A percentile compares a stretch with the other conserved stretches of the same genome.
Evolutionary conservation across 345 rosid species (phyloP).

Genomic region (Boechera retrofracta): DNA sequence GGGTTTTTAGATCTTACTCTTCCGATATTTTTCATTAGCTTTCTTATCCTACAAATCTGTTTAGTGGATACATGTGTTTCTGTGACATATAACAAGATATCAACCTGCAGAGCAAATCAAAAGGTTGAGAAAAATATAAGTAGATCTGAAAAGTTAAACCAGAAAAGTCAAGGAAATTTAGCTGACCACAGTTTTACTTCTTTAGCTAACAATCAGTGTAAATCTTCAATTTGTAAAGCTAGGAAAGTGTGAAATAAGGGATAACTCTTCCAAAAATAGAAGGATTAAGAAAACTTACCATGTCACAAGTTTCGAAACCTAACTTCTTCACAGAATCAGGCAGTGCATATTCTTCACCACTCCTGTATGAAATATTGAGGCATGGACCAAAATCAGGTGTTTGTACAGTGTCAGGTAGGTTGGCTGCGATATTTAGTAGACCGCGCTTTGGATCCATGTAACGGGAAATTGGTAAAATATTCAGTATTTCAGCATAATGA

Average conservation of each 20-base stretch:
- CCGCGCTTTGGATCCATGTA: slow-evolving; percentile 84
- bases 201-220: slow-evolving; percentile 17
- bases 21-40: slow-evolving; percentile 56
- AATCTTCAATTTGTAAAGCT: slow-evolving; percentile 5
- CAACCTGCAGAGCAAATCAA: slow-evolving; percentile 63
- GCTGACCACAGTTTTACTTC: slow-evolving; percentile 20
- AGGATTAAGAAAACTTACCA: slow-evolving; percentile 54
- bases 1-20: slow-evolving; percentile 26
- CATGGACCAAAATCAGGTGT: slow-evolving; percentile 77
- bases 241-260: slow-evolving; percentile 6
- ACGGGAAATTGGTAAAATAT: slow-evolving; percentile 71
- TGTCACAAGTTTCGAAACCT: slow-evolving; percentile 71
- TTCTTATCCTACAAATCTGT: slow-evolving; percentile 78
- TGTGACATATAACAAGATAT: slow-evolving; percentile 80
- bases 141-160: background rate
- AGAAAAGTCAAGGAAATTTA: background rate
- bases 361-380: slow-evolving; percentile 73
- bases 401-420: slow-evolving; percentile 54
- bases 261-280: slow-evolving; percentile 3
- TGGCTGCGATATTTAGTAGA: slow-evolving; percentile 73
- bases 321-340: slow-evolving; percentile 68
- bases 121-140: slow-evolving; percentile 14
- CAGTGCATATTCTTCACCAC: slow-evolving; percentile 65
- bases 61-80: slow-evolving; percentile 72
- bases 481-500: slow-evolving; percentile 74